Percentiles rank a stretch among this genome's conserved stretches.
Conservation (phyloP, 345 rosid species). For the Salix viminalis region DNA sequence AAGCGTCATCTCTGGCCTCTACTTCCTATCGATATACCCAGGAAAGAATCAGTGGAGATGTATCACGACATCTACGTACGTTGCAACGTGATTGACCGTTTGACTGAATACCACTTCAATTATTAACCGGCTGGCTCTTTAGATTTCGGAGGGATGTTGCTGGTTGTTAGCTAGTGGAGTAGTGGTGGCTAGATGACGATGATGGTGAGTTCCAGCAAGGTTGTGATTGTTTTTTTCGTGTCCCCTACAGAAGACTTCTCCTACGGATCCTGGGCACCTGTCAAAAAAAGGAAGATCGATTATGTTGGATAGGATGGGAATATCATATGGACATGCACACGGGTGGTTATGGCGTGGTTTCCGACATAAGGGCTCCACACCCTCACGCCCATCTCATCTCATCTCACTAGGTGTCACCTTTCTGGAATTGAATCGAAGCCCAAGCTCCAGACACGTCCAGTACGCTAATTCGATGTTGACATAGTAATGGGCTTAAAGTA, state of each 20-base stretch:
- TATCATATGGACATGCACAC: slow-evolving; percentile 31
- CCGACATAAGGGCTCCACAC: slow-evolving; percentile 34
- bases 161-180: background rate
- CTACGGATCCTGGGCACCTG: too few relatives aligned
- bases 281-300: background rate
- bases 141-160: background rate
- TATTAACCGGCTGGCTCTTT: background rate
- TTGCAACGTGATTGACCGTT: background rate
- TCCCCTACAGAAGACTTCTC: background rate
- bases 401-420: background rate
- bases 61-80: background rate
- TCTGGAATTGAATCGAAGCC: background rate
- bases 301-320: slow-evolving; percentile 12
- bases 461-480: background rate
- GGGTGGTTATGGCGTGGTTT: slow-evolving; percentile 19
- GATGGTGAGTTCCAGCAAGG: slow-evolving; percentile 25
- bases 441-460: background rate
- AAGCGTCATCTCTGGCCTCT: background rate
- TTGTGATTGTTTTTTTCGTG: slow-evolving; percentile 18
- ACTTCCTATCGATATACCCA: background rate
- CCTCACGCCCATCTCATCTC: background rate
- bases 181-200: background rate
- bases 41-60: background rate
- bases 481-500: background rate
- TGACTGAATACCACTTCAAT: background rate